Percentiles rank a stretch among this genome's conserved stretches.
These are phyloP conservation scores for Leccinum boreale DNA, from an alignment of 768 basidiomycete genomes.

Conservation along the genomic window DNA sequence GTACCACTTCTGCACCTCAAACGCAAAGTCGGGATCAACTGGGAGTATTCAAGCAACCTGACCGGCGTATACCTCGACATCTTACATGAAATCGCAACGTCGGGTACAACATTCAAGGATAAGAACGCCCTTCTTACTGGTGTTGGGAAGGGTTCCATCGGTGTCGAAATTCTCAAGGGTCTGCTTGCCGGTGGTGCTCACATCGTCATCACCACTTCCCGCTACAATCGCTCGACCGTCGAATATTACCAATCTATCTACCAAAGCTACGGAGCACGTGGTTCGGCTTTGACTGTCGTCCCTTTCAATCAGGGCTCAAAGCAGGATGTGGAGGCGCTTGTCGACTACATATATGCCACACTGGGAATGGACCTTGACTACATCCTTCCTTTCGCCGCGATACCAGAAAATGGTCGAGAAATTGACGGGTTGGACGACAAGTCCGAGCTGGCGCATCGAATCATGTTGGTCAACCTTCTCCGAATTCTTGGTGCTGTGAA, in stretches of 20 bases:
- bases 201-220: slow-evolving; percentile 96
- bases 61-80: slow-evolving; percentile 96
- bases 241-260: slow-evolving; percentile 99
- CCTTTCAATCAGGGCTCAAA: slow-evolving; percentile 99
- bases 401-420: slow-evolving; percentile 98
- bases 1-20: slow-evolving; percentile 94
- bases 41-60: slow-evolving; percentile 97
- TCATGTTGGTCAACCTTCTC: slow-evolving; percentile 97
- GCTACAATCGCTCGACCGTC: slow-evolving; percentile 92
- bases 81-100: slow-evolving; percentile 96
- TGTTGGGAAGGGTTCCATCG: slow-evolving; percentile 97
- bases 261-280: slow-evolving; percentile 91
- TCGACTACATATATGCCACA: slow-evolving; percentile 96
- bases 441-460: slow-evolving; percentile 96
- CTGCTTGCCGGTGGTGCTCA: slow-evolving; percentile 94
- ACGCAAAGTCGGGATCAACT: slow-evolving; percentile 89
- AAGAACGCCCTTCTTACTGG: slow-evolving; percentile 98
- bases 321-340: slow-evolving; percentile 96
- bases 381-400: slow-evolving; percentile 96
- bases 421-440: slow-evolving; percentile 97
- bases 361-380: slow-evolving; percentile 98
- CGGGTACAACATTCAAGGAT: slow-evolving; percentile 97
- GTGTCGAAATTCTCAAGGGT: slow-evolving; percentile 96
- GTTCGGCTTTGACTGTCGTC: slow-evolving; percentile 95
- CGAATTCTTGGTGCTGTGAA: slow-evolving; percentile 97